Conservation (phyloP, 768 basidiomycete species). For the Leccinum ochraceum region DNA sequence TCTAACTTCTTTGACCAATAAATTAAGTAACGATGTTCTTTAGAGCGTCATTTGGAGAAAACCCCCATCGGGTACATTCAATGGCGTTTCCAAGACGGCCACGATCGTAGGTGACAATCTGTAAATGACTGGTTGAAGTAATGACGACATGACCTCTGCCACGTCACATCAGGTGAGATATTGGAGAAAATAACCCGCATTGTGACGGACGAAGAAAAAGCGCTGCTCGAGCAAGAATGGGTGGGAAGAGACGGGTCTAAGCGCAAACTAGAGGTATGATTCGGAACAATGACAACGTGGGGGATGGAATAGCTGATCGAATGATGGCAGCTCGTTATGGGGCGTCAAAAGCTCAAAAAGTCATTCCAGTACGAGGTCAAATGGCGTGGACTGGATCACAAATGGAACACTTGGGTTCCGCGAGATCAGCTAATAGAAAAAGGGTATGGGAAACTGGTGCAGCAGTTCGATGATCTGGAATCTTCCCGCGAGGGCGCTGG, state of each 20-base stretch:
- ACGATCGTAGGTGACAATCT: constrained; percentile 70
- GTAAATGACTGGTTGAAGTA: constrained; percentile 9
- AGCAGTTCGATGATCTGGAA: constrained; percentile 96
- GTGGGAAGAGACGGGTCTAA: constrained; percentile 88
- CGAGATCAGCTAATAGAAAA: constrained; percentile 84
- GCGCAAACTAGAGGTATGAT: constrained; percentile 82
- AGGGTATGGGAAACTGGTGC: constrained; percentile 86
- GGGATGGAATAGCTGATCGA: constrained; percentile 16
- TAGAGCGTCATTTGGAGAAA: constrained; percentile 93
- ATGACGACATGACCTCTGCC: constrained; percentile 12
- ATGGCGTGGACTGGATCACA: constrained; percentile 81
- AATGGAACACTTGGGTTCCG: constrained; percentile 88
- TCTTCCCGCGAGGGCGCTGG: constrained; percentile 96
- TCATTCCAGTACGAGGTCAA: constrained; percentile 91
- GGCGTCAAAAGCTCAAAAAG: constrained; percentile 97
- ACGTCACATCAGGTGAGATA: constrained; percentile 63
- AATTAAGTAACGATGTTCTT: constrained; percentile 24
- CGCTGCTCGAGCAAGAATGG: constrained; percentile 79
- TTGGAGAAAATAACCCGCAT: constrained; percentile 89
- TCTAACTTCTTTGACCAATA: constrained; percentile 13
- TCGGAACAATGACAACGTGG: constrained; percentile 11
- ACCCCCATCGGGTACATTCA: constrained; percentile 96
- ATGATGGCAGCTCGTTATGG: constrained; percentile 69
- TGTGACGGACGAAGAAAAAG: constrained; percentile 86
- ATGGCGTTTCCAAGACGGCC: constrained; percentile 99